phyloP scores from a whole-genome alignment of 441 rosid genomes.

The Pelargonium myrrhifolium region DNA sequence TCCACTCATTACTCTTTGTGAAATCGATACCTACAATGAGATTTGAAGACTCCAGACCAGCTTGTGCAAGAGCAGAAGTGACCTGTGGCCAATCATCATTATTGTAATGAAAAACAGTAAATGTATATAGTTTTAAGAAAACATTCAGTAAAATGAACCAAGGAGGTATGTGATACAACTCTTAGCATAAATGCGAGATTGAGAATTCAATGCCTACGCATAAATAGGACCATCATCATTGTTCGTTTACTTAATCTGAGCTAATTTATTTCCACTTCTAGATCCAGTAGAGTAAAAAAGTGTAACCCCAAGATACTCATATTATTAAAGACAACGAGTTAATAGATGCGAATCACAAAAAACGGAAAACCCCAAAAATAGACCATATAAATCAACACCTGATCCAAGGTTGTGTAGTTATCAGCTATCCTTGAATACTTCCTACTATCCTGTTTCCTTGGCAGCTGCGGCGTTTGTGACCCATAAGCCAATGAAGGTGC shows the following conservation, averaged over 20 bases:
- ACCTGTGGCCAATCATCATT: constrained; percentile 50
- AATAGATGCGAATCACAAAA: neutral
- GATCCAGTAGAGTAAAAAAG: no score
- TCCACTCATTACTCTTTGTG: constrained; percentile 81
- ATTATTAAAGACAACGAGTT: constrained; percentile 21
- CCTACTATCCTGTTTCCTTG: constrained; percentile 52
- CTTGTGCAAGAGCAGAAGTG: constrained; percentile 52
- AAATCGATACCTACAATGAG: constrained; percentile 74
- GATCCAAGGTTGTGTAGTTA: constrained; percentile 66
- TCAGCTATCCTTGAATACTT: constrained; percentile 78
- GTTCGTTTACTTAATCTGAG: no score
- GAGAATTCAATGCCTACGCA: neutral
- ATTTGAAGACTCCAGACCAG: constrained; percentile 73
- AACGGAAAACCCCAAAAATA: neutral
- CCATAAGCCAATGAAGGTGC: constrained; percentile 21
- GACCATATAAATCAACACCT: constrained; percentile 38
- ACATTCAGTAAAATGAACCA: neutral
- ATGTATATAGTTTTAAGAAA: neutral
- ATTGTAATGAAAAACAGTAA: neutral
- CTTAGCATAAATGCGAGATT: neutral
- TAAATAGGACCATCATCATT: neutral
- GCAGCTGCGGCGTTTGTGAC: constrained; percentile 30
- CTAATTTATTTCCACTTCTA: no score
- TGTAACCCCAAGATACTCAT: no score
- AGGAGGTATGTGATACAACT: neutral